phyloP scores from a whole-genome alignment of 176 grass and related monocot species.

The Rhipidocladum racemiflorum region DNA sequence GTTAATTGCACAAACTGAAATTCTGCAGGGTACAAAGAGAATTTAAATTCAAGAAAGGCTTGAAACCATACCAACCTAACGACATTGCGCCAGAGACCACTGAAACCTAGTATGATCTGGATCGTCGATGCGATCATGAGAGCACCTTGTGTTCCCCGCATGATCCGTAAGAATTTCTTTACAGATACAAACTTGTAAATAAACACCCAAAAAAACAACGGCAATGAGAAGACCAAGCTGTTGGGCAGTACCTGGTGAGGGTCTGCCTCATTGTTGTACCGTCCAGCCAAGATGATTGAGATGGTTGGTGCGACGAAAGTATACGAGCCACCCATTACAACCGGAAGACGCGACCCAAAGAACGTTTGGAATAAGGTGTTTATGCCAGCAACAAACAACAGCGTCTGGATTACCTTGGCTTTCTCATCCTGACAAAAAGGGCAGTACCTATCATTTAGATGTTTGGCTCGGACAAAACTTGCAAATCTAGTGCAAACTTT shows the following conservation, averaged over 20 bases:
- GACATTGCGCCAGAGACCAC: constrained; percentile 94
- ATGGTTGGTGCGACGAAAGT: constrained; percentile 77
- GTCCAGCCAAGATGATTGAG: constrained; percentile 83
- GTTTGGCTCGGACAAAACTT: neutral
- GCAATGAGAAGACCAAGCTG: neutral
- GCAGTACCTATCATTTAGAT: neutral
- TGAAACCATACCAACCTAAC: constrained; percentile 49
- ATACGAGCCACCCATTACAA: constrained; percentile 85
- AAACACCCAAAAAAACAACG: neutral
- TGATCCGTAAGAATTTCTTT: constrained; percentile 88
- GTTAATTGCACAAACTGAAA: constrained; percentile 8
- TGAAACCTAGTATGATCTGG: constrained; percentile 96
- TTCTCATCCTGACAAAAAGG: constrained; percentile 66
- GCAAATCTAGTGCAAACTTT: neutral
- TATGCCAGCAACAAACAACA: constrained; percentile 91
- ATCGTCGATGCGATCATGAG: constrained; percentile 75
- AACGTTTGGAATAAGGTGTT: constrained; percentile 90
- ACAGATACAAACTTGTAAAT: neutral
- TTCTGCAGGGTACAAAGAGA: neutral
- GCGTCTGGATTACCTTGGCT: constrained; percentile 80
- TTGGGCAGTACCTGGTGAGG: constrained; percentile 61
- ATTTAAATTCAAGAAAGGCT: neutral
- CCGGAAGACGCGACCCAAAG: constrained; percentile 80
- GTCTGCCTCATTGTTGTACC: constrained; percentile 73
- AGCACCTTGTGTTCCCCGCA: constrained; percentile 89